A percentile compares a stretch with the other conserved stretches of the same genome.
Conservation (phyloP, 2,329 filamentous ascomycete genomes). For the Fusarium vanettenii region DNA sequence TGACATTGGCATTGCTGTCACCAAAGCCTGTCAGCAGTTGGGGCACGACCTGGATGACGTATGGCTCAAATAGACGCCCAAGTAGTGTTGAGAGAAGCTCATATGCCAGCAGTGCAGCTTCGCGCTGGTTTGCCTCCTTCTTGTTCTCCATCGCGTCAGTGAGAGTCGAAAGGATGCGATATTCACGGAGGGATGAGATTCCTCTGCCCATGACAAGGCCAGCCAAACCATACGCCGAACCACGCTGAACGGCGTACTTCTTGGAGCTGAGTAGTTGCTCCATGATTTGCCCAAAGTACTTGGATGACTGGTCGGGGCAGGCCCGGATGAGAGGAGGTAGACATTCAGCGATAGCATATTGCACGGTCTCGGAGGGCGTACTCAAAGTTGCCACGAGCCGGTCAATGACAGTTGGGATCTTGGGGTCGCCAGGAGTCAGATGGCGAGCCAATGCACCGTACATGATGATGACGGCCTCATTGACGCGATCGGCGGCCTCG, state of each 20-base stretch:
- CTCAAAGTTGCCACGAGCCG: conserved; percentile 87
- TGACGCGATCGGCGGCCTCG: conserved; percentile 86
- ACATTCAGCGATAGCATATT: conserved; percentile 95
- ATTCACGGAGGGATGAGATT: conserved; percentile 83
- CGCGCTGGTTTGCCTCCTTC: conserved; percentile 88
- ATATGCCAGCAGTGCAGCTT: conserved; percentile 89
- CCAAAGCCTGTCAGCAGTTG: conserved; percentile 91
- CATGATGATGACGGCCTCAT: conserved; percentile 97
- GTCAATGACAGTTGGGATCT: conserved; percentile 88
- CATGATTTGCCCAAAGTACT: conserved; percentile 84
- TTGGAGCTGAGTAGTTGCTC: conserved; percentile 87
- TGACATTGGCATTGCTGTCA: conserved; percentile 87
- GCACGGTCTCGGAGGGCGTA: conserved; percentile 95
- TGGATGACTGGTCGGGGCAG: conserved; percentile 79
- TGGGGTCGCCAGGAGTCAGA: conserved; percentile 83
- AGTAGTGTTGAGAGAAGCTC: conserved; percentile 90
- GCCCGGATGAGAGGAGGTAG: conserved; percentile 89
- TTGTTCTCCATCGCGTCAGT: conserved; percentile 92
- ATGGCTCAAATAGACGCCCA: conserved; percentile 92
- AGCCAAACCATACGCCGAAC: conserved; percentile 93
- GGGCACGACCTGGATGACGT: conserved; percentile 94
- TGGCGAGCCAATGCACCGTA: conserved; percentile 95
- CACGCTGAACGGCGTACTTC: conserved; percentile 91
- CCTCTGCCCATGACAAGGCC: conserved; percentile 92
- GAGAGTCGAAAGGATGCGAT: conserved; percentile 85